These are phyloP conservation scores for Eucalyptus rudis DNA, from an alignment of 345 rosid genomes.

Conservation along the genomic window DNA sequence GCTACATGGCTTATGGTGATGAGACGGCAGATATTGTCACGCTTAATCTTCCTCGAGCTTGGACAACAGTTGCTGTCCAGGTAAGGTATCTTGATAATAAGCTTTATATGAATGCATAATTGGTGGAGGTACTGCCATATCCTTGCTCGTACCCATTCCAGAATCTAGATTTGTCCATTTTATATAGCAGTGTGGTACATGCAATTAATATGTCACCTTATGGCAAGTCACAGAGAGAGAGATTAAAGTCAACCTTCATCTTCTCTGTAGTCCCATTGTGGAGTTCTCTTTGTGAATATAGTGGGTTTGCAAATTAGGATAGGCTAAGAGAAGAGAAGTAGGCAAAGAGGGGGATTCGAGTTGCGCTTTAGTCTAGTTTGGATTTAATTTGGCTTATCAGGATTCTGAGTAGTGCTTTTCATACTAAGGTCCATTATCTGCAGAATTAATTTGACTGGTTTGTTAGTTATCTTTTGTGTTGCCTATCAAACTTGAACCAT, in stretches of 20 bases:
- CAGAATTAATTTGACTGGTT: neutral
- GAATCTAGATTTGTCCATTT: neutral
- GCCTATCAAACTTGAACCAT: neutral
- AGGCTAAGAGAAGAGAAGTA: neutral
- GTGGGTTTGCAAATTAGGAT: neutral
- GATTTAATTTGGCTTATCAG: neutral
- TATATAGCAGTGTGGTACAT: neutral
- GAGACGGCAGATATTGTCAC: slow-evolving; percentile 72
- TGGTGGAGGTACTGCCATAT: neutral
- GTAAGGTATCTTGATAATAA: slow-evolving; percentile 8
- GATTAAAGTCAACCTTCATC: neutral
- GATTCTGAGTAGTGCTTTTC: neutral
- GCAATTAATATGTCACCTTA: neutral
- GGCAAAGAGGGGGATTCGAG: neutral
- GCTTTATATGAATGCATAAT: neutral
- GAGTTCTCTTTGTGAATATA: neutral
- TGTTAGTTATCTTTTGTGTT: neutral
- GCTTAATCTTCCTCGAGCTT: slow-evolving; percentile 59
- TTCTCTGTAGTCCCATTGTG: neutral
- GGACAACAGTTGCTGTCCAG: slow-evolving; percentile 73
- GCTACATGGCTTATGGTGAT: slow-evolving; percentile 90
- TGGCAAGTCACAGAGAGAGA: neutral
- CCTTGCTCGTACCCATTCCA: neutral
- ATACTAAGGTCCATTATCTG: neutral
- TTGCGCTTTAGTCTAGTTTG: neutral